Evolutionary conservation across 805 yeast genomes (phyloP).

Genomic region (Soucietia sequanensis): DNA sequence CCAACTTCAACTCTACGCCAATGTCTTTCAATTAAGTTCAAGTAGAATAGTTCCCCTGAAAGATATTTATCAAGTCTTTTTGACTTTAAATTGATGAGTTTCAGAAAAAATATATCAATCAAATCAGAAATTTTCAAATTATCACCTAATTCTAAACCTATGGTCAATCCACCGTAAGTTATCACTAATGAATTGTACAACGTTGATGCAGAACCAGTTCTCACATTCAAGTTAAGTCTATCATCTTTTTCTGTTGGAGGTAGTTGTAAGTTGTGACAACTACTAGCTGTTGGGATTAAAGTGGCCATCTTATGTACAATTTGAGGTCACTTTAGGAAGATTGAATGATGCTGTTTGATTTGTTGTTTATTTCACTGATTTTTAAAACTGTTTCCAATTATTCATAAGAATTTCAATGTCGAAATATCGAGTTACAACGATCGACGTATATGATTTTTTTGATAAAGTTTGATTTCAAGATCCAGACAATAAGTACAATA

Average conservation of each 20-base stretch:
- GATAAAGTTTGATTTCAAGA: too few relatives aligned
- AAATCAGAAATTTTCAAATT: slow-evolving; percentile 40
- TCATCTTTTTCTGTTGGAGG: slow-evolving; percentile 57
- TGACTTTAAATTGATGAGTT: slow-evolving; percentile 19
- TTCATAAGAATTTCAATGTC: too few relatives aligned
- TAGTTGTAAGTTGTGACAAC: slow-evolving; percentile 54
- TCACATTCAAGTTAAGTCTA: slow-evolving; percentile 51
- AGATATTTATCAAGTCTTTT: slow-evolving; percentile 38
- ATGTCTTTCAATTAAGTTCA: slow-evolving; percentile 55
- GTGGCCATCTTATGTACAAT: slow-evolving; percentile 64
- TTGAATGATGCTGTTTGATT: too few relatives aligned
- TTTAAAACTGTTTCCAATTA: too few relatives aligned
- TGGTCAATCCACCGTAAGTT: slow-evolving; percentile 66
- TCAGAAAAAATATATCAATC: slow-evolving; percentile 33
- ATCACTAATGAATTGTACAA: slow-evolving; percentile 59
- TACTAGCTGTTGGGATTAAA: slow-evolving; percentile 61
- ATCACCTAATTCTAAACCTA: slow-evolving; percentile 48
- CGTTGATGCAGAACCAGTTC: slow-evolving; percentile 68
- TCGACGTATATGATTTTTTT: too few relatives aligned
- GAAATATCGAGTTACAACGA: too few relatives aligned
- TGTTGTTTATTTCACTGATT: too few relatives aligned
- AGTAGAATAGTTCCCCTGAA: slow-evolving; percentile 61
- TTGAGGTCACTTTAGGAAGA: too few relatives aligned
- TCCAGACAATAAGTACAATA: too few relatives aligned
- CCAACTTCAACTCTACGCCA: slow-evolving; percentile 50